Evolutionary conservation across 2,329 filamentous ascomycete genomes (phyloP).

Genomic region (Parastagonospora nodorum): DNA sequence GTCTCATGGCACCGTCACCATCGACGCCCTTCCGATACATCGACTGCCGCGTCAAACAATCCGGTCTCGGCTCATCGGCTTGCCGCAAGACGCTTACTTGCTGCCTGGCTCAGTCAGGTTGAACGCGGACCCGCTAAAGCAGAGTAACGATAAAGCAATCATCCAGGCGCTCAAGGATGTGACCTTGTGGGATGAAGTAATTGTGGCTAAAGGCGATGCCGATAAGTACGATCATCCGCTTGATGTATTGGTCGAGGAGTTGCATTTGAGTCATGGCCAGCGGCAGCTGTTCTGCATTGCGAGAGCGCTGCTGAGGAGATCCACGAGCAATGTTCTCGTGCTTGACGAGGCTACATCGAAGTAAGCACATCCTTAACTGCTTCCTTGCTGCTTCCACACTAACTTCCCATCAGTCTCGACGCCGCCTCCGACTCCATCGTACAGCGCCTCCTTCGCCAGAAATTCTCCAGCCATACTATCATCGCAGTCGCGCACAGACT

Average conservation of each 20-base stretch:
- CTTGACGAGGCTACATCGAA: constrained; percentile 44
- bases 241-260: constrained; percentile 36
- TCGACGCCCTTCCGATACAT: constrained; percentile 56
- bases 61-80: constrained; percentile 53
- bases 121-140: constrained; percentile 54
- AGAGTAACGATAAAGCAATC: constrained; percentile 48
- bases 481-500: constrained; percentile 63
- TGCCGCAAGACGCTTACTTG: constrained; percentile 60
- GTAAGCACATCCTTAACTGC: constrained; percentile 16
- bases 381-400: not conserved
- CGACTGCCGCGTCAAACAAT: constrained; percentile 51
- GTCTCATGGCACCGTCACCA: constrained; percentile 48
- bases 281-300: constrained; percentile 68
- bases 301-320: constrained; percentile 57
- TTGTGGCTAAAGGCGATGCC: constrained; percentile 41
- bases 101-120: constrained; percentile 54
- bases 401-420: constrained; percentile 55
- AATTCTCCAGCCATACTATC: constrained; percentile 63
- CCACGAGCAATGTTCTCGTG: constrained; percentile 32
- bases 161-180: constrained; percentile 54
- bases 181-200: constrained; percentile 47
- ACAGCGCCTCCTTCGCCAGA: constrained; percentile 60
- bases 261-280: constrained; percentile 56
- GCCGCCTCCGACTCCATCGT: constrained; percentile 62
- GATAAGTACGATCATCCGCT: constrained; percentile 39